Conservation (phyloP, 2,329 filamentous ascomycete species). For the Aspergillus versicolor region DNA sequence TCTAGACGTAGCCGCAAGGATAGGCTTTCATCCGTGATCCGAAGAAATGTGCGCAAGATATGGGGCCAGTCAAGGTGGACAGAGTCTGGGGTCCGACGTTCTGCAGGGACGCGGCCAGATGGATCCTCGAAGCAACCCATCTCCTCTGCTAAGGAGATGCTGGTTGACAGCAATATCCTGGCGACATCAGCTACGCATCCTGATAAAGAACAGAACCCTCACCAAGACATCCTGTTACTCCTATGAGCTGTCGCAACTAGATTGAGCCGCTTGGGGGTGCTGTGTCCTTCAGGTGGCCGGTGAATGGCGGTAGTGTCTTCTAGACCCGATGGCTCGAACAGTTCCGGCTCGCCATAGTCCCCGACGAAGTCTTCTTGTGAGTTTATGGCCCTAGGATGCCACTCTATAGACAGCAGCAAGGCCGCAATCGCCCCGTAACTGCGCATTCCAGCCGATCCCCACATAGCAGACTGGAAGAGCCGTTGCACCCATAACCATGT, state of each 20-base stretch:
- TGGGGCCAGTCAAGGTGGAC: neutral
- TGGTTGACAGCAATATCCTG: conserved; percentile 6
- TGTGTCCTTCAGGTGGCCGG: neutral
- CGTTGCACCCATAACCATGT: conserved; percentile 6
- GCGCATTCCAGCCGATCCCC: conserved; percentile 5
- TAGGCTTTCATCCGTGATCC: neutral
- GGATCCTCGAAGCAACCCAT: neutral
- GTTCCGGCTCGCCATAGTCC: neutral
- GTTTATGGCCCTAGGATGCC: conserved; percentile 6
- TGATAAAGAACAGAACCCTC: neutral
- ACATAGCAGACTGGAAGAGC: conserved; percentile 5
- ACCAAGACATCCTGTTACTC: conserved; percentile 10
- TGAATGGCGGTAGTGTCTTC: neutral
- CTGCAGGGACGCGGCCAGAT: no score
- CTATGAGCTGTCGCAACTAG: conserved; percentile 1
- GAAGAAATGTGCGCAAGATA: neutral
- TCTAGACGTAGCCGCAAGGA: conserved; percentile 2
- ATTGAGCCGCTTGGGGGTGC: conserved; percentile 3
- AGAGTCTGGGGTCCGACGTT: neutral
- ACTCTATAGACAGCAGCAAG: conserved; percentile 5
- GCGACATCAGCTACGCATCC: neutral
- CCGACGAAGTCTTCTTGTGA: conserved; percentile 5
- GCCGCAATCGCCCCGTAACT: neutral
- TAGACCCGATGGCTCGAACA: neutral
- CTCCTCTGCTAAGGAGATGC: conserved; percentile 1